Percentiles rank a stretch among this genome's conserved stretches.
Evolutionary conservation across 768 basidiomycete species (phyloP).

Genomic region (Podaxis rugospora): DNA sequence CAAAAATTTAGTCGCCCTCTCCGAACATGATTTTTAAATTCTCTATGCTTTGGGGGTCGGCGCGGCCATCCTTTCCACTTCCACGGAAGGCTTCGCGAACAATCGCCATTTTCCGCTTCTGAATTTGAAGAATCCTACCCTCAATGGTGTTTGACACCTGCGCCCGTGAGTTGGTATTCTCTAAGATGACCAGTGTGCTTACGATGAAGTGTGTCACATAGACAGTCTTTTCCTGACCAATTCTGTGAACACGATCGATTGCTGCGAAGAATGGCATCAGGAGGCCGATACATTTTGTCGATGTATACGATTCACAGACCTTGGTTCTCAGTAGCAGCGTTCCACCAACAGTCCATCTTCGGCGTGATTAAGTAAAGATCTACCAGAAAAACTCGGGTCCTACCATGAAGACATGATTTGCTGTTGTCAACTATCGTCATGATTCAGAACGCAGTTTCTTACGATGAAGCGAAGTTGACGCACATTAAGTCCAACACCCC

Average conservation of each 20-base stretch:
- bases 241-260: conserved; percentile 81
- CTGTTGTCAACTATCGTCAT: conserved; percentile 56
- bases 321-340: conserved; percentile 78
- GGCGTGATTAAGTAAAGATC: conserved; percentile 6
- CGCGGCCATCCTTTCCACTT: conserved; percentile 32
- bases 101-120: conserved; percentile 83
- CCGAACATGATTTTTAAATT: conserved; percentile 82
- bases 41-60: conserved; percentile 70
- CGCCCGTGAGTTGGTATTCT: not conserved
- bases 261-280: conserved; percentile 34
- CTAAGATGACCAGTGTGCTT: conserved; percentile 18
- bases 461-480: conserved; percentile 17
- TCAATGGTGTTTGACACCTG: conserved; percentile 76
- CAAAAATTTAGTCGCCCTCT: conserved; percentile 25
- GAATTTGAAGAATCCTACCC: conserved; percentile 74
- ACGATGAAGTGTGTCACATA: conserved; percentile 86
- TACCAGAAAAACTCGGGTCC: conserved; percentile 11
- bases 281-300: not conserved
- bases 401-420: conserved; percentile 87
- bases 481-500: conserved; percentile 88
- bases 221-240: conserved; percentile 79
- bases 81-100: conserved; percentile 80
- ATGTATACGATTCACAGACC: conserved; percentile 29
- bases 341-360: conserved; percentile 95
- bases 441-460: not conserved